These are phyloP conservation scores for Syzygium grande DNA, from an alignment of 345 rosid genomes.

Conservation along the genomic window DNA sequence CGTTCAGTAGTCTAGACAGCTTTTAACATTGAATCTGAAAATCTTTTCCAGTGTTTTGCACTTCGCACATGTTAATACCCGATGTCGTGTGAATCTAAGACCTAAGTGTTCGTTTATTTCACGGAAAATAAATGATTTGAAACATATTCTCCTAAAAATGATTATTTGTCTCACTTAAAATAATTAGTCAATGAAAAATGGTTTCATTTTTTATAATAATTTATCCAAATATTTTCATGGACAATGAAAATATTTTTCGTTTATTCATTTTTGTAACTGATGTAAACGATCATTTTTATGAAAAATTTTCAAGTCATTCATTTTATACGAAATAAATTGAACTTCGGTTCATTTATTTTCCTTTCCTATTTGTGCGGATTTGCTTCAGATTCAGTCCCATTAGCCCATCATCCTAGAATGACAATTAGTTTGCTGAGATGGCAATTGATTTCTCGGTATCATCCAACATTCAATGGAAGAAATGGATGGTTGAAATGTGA, in stretches of 20 bases:
- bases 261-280: too few relatives aligned
- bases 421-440: neutral
- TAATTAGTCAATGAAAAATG: too few relatives aligned
- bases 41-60: neutral
- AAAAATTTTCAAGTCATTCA: too few relatives aligned
- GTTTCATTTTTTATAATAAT: too few relatives aligned
- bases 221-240: too few relatives aligned
- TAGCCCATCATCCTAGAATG: neutral
- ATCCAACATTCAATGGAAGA: neutral
- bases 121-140: too few relatives aligned
- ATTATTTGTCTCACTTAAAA: too few relatives aligned
- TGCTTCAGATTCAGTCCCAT: neutral
- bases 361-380: neutral
- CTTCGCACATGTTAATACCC: neutral
- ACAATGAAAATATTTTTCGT: too few relatives aligned
- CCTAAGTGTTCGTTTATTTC: too few relatives aligned
- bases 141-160: too few relatives aligned
- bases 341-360: neutral
- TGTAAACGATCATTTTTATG: too few relatives aligned
- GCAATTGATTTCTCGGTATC: neutral
- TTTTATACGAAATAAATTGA: too few relatives aligned
- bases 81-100: neutral
- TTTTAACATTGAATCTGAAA: neutral
- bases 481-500: neutral
- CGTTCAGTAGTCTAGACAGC: neutral